phyloP scores from a whole-genome alignment of 176 grass and related monocot species.

The Thalia dealbata region DNA sequence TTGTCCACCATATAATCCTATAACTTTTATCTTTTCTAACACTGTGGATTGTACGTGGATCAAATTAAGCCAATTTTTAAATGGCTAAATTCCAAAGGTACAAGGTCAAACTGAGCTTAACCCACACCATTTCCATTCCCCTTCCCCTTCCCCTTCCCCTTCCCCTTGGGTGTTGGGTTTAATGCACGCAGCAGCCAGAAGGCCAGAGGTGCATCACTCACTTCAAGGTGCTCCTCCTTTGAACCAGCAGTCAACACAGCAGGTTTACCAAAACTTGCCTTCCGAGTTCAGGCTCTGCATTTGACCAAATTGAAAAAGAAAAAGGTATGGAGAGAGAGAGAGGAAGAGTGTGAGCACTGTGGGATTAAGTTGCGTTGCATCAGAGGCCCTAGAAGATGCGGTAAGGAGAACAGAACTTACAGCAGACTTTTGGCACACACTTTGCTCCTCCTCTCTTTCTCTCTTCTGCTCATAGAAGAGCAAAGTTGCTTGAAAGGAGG shows the following conservation, averaged over 20 bases:
- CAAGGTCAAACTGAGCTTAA: neutral
- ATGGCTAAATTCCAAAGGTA: too few relatives aligned
- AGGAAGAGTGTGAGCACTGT: too few relatives aligned
- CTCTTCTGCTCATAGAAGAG: too few relatives aligned
- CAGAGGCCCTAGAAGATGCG: neutral
- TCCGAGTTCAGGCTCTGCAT: conserved; percentile 24
- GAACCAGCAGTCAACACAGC: conserved; percentile 34
- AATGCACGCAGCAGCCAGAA: neutral
- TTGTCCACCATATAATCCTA: too few relatives aligned
- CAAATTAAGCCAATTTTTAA: too few relatives aligned
- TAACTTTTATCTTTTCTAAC: too few relatives aligned
- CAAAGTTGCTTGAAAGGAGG: too few relatives aligned
- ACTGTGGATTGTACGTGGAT: too few relatives aligned
- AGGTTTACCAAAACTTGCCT: conserved; percentile 34
- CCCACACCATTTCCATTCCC: neutral
- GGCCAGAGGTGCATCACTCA: conserved; percentile 5
- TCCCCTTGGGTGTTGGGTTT: neutral
- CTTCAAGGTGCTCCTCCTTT: conserved; percentile 25
- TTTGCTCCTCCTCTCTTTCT: too few relatives aligned
- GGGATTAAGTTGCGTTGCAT: too few relatives aligned
- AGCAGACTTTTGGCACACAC: neutral
- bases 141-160: neutral
- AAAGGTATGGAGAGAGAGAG: too few relatives aligned
- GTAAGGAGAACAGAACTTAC: neutral
- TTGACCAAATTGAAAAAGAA: neutral